Conservation (phyloP, 257 asterid genomes). For the Linderniella brevidens region DNA sequence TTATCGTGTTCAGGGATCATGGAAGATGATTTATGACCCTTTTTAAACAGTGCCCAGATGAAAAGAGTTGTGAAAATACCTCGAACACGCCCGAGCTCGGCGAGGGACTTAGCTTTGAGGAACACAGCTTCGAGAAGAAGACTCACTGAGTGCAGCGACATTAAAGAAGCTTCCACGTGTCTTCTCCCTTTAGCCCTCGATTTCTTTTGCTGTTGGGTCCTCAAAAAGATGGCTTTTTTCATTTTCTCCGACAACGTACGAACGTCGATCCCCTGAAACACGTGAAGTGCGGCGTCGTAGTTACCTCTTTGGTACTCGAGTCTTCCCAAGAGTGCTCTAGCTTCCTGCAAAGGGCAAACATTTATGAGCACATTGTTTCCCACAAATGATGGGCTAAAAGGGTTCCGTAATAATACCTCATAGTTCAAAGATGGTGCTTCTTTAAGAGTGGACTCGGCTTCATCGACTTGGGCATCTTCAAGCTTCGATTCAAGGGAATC, state of each 20-base stretch:
- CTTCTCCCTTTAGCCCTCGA: conserved; percentile 30
- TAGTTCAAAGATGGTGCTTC: conserved; percentile 83
- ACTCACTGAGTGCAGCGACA: conserved; percentile 86
- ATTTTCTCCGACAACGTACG: conserved; percentile 48
- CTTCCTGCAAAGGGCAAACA: conserved; percentile 43
- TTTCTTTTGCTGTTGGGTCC: conserved; percentile 33
- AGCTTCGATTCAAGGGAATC: conserved; percentile 58
- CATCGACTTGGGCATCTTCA: conserved; percentile 93
- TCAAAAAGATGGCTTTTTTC: conserved; percentile 52
- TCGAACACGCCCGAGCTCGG: conserved; percentile 58
- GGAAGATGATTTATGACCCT: not conserved
- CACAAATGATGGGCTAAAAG: not conserved
- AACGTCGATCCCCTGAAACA: conserved; percentile 81
- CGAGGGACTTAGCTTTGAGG: conserved; percentile 60
- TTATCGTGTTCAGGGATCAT: too few relatives aligned
- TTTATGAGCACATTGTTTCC: conserved; percentile 1
- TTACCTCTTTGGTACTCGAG: conserved; percentile 90
- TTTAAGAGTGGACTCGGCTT: conserved; percentile 86
- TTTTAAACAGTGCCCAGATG: not conserved
- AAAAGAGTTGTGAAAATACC: conserved; percentile 25
- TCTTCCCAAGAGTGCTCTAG: conserved; percentile 85
- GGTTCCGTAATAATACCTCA: conserved; percentile 31
- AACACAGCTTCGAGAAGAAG: conserved; percentile 75
- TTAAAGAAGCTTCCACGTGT: conserved; percentile 26
- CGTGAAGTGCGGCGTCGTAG: conserved; percentile 91